Base-by-base conservation (phyloP, 306 rosid species). In the Vicia villosa region DNA sequence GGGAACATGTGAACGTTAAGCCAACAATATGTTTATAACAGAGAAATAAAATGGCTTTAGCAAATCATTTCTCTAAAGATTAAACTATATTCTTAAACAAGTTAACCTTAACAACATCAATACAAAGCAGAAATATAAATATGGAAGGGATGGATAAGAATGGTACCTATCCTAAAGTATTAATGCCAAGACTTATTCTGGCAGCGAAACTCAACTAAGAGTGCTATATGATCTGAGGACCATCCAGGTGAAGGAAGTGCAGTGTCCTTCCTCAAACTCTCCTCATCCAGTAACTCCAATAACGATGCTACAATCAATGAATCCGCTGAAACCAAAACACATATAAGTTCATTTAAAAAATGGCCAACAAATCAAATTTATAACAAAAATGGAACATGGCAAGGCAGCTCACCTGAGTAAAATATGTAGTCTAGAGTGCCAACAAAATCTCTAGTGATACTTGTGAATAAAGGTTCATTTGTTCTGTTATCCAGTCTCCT, bases 171-270 rank as follows among this genome's bases (percentile, higher is more conserved):
- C 83, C 52, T 74, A 68, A 75, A 46, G 16, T 81, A 80, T 91
- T 85, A 94, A 84, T 88, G 96, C 83, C 96, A 87, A 77, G 87
- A 56, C 74, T 90, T 91, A 84, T 82, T 81, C 85, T 86, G 91
- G 90, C 92, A 91, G 62, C 91, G 99, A 40, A 94, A 91, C 79
- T 87, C 97, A 3, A 95, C 99, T 70, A 94, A 85, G 68, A 94
- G 95, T 51, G 99, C 99, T 68, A 89, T 87, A 74, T 94, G 99
- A 89, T 94, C 96, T 7, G 99, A 94, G 79, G 99, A 91, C 99
- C 99, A 94, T 82, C 87, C 96, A 32, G 97, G 99, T 49, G 99
- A 94, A 79, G 99, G 99, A 83, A 94, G 97, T 17, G 97, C 99
- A 20, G 99, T 91, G 82, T 91, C 96, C 83, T 91, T 94, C 87